Evolutionary conservation across 2,329 filamentous ascomycete genomes (phyloP), one percentile per base, ranked within the genome.

Genomic region (Ramularia endophylla): DNA sequence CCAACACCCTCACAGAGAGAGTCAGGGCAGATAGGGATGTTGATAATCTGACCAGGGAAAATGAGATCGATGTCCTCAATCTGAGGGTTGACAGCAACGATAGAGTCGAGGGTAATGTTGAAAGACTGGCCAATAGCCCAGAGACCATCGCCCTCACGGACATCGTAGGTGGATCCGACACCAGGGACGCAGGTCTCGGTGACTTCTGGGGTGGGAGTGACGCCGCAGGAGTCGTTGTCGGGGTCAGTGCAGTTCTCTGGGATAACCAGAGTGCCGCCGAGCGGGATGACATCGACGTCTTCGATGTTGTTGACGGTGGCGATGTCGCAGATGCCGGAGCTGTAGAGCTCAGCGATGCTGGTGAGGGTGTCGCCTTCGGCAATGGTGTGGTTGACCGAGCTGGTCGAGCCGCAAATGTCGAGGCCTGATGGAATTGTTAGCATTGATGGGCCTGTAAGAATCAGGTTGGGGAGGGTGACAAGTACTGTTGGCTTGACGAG

Each of bases 261-360:
- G 36, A 54, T 55, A 38, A 41, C 48, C 19, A 58, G 55, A 43
- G 53, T 44, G 28, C 56, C 47, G 34, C 51, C 55, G 29, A 54
- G 56, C 31, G 43, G 33, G 37, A 64, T 61, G 18, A 55, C 48
- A 38, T 63, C 64, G 13, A 61, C 60, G 47, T 63, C 60, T 16
- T 47, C 39, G 42, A 66, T 53, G 31, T 54, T 53, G 52, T 62
- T 57, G 28, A 34, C 31, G 8, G 35, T 40, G 11, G 51, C 53
- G 30, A 57, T 55, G 41, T 57, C 50, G 48, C 54, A 57, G 32
- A 55, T 48, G 18, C 54, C 54, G n/a, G 49, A 50, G 22, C 43
- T 48, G 48, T 36, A 53, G 6, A 33, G 22, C 11, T 32, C n/a
- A 16, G 50, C 46, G 37, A 57, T 51, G 18, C n/a, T 41, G 19